These are phyloP conservation scores for Piper betle DNA, from an alignment of 164 flowering plant genomes.

Conservation along the genomic window DNA sequence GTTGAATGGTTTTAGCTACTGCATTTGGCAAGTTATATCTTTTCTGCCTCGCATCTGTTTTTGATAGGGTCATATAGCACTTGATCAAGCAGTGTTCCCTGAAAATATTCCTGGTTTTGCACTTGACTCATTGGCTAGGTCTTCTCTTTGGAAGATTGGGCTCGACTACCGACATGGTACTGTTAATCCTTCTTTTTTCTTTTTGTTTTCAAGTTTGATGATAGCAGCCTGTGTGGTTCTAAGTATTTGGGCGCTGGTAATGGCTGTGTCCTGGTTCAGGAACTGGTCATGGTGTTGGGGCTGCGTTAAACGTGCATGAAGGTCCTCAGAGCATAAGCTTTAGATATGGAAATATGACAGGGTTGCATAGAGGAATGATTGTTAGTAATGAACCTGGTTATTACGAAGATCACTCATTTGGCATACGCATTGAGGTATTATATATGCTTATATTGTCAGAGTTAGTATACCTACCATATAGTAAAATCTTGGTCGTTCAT, in stretches of 20 bases:
- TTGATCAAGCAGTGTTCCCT: slow-evolving; percentile 93
- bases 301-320: slow-evolving; percentile 96
- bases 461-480: not conserved
- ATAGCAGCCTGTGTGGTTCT: not conserved
- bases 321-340: slow-evolving; percentile 98
- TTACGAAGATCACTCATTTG: slow-evolving; percentile 91
- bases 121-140: slow-evolving; percentile 90
- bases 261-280: slow-evolving; percentile 25
- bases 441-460: not conserved
- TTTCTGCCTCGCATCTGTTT: slow-evolving; percentile 1
- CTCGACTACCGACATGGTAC: slow-evolving; percentile 97
- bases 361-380: slow-evolving; percentile 77
- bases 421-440: slow-evolving; percentile 89
- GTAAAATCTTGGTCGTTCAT: not conserved
- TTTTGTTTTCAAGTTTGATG: not conserved
- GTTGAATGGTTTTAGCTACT: not conserved
- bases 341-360: slow-evolving; percentile 77
- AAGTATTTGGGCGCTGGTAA: not conserved
- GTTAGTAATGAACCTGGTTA: slow-evolving; percentile 98
- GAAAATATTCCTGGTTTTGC: slow-evolving; percentile 94
- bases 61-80: slow-evolving; percentile 92
- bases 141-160: slow-evolving; percentile 87
- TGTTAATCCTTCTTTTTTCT: slow-evolving; percentile 1
- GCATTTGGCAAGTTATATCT: not conserved
- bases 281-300: slow-evolving; percentile 98